Conservation (phyloP, 2,329 filamentous ascomycete genomes). For the Penicillium sp. region DNA sequence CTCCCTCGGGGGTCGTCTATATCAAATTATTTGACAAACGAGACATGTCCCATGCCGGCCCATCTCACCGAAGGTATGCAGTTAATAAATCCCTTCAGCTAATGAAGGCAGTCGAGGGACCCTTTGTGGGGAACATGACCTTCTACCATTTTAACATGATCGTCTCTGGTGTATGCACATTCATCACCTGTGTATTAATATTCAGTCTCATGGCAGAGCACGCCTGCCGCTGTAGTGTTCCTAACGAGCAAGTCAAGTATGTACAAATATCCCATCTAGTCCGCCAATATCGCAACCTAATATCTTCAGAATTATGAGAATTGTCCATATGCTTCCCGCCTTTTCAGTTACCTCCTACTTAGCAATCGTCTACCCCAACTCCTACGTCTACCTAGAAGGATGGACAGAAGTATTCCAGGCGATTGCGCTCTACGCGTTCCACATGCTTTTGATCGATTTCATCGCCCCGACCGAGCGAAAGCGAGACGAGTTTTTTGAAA, state of each 20-base stretch:
- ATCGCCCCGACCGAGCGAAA: conserved; percentile 37
- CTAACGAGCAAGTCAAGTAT: conserved; percentile 44
- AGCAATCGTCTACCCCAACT: conserved; percentile 37
- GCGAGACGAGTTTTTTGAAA: conserved; percentile 40
- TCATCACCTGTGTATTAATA: conserved; percentile 26
- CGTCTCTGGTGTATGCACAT: not conserved
- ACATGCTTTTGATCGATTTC: conserved; percentile 43
- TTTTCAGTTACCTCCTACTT: conserved; percentile 44
- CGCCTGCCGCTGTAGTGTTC: conserved; percentile 42
- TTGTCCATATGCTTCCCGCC: conserved; percentile 43
- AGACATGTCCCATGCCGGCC: conserved; percentile 11
- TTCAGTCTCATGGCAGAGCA: conserved; percentile 34
- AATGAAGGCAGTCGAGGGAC: not conserved
- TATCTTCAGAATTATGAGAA: conserved; percentile 40
- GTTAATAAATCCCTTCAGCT: not conserved
- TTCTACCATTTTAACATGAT: conserved; percentile 22
- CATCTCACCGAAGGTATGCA: conserved; percentile 8
- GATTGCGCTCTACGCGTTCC: conserved; percentile 46
- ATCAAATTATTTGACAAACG: not conserved
- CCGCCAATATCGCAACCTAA: not conserved
- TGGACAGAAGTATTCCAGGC: conserved; percentile 43
- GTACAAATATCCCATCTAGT: not conserved
- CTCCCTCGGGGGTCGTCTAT: not conserved
- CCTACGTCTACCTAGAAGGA: conserved; percentile 43
- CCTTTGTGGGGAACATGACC: conserved; percentile 23